These are phyloP conservation scores for Paraconiothyrium sp. DNA, from an alignment of 2,329 filamentous ascomycete genomes.

Conservation along the genomic window DNA sequence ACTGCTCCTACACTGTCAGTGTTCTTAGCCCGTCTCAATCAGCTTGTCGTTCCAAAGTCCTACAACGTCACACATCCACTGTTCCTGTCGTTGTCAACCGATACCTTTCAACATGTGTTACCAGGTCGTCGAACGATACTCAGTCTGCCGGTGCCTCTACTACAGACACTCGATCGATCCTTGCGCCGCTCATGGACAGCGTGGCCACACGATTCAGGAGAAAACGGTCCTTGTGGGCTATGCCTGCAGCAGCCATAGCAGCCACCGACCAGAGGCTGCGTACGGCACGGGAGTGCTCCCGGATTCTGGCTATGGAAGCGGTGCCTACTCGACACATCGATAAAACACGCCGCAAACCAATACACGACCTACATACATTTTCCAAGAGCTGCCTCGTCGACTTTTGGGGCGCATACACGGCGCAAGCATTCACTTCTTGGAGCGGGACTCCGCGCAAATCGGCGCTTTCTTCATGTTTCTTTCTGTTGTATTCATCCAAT, in stretches of 20 bases:
- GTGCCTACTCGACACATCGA: slow-evolving; percentile 27
- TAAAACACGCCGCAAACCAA: slow-evolving; percentile 15
- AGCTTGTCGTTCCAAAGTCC: slow-evolving; percentile 17
- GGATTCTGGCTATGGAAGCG: slow-evolving; percentile 45
- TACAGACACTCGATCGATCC: slow-evolving; percentile 87
- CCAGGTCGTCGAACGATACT: slow-evolving; percentile 84
- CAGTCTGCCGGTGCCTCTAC: slow-evolving; percentile 87
- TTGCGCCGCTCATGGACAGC: slow-evolving; percentile 77
- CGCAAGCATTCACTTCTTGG: slow-evolving; percentile 29
- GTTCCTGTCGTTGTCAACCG: slow-evolving; percentile 5
- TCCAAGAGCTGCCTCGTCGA: not conserved
- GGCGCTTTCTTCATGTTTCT: slow-evolving; percentile 21
- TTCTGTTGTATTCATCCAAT: slow-evolving; percentile 13
- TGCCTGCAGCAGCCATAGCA: slow-evolving; percentile 70
- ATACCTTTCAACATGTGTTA: slow-evolving; percentile 74
- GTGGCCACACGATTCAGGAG: slow-evolving; percentile 75
- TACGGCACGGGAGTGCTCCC: slow-evolving; percentile 34
- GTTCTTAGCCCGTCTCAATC: slow-evolving; percentile 23
- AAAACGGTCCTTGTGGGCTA: slow-evolving; percentile 86
- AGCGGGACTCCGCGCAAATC: slow-evolving; percentile 32
- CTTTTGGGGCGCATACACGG: slow-evolving; percentile 9
- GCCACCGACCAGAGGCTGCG: slow-evolving; percentile 33
- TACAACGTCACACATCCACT: slow-evolving; percentile 7
- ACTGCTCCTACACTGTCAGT: slow-evolving; percentile 20
- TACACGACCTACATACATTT: not conserved